These are phyloP conservation scores for Aplosporella prunicola DNA, from an alignment of 2,329 filamentous ascomycete genomes.

Conservation along the genomic window DNA sequence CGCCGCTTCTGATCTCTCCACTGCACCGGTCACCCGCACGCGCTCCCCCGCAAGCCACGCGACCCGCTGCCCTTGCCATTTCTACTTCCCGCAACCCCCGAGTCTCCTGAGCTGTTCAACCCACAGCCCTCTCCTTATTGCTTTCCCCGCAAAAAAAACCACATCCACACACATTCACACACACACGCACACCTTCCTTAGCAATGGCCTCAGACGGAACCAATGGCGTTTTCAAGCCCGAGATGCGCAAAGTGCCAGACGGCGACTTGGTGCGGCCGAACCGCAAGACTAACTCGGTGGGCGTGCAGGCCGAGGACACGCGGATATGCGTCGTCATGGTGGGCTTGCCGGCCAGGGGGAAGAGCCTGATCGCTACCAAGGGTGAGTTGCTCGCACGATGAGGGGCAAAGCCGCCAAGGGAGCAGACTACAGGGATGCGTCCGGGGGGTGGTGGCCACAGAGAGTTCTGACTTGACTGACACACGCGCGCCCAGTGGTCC, in stretches of 20 bases:
- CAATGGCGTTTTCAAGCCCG: constrained; percentile 30
- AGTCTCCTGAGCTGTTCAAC: too few species aligned
- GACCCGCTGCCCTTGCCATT: too few species aligned
- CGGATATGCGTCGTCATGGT: constrained; percentile 99
- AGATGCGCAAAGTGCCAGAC: constrained; percentile 31
- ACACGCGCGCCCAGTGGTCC: too few species aligned
- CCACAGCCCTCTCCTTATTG: constrained; percentile 14
- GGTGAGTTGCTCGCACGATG: constrained; percentile 48
- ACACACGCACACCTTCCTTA: too few species aligned
- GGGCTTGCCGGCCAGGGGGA: constrained; percentile 86
- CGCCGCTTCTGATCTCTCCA: too few species aligned
- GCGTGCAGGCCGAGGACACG: constrained; percentile 85
- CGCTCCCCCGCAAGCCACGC: too few species aligned
- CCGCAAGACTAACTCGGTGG: constrained; percentile 49
- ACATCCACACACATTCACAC: too few species aligned
- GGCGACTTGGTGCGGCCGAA: constrained; percentile 37
- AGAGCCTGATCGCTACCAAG: constrained; percentile 96
- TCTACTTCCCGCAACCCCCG: too few species aligned
- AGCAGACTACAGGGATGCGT: too few species aligned
- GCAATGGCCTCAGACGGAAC: constrained; percentile 17
- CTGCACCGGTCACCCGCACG: too few species aligned
- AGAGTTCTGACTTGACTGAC: too few species aligned
- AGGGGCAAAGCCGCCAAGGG: too few species aligned
- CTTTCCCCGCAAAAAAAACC: constrained; percentile 9
- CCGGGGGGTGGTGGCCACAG: not conserved